Evolutionary conservation across 306 rosid species (phyloP), one percentile per base, ranked within the genome.

Genomic region (Cicer cuneatum): DNA sequence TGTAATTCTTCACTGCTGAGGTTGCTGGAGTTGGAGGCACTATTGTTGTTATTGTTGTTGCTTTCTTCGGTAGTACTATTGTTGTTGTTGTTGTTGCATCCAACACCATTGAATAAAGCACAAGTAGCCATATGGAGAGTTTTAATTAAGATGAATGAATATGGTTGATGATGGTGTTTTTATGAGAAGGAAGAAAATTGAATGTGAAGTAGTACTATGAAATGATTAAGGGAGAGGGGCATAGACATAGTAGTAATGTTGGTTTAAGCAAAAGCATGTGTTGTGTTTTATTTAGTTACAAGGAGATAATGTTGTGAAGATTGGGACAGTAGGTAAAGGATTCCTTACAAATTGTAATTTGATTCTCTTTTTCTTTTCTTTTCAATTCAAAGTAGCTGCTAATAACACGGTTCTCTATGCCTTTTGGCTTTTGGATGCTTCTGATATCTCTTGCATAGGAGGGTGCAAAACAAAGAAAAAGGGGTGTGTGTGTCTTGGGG

Each of bases 291-390:
- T 1, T 19, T 19, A 78, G 56, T 57, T 80, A 73, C 83, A 80
- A 80, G 72, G 85, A 93, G 96, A 93, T 84, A 93, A 87, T 83
- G 91, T 92, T 83, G 88, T 73, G 47, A 82, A 79, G 93, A 89
- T 83, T 88, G 88, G 74, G 95, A 90, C 98, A 90, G 88, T 69
- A 67, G 85, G 66, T 80, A 74, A 24, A 84, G 86, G 94, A 89
- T 87, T 90, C 92, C 58, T 0, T 45, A 42, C 58, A 56, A 47
- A 29, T 7, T 80, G 46, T 19, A 48, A 19, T 65, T 51, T 42
- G 8, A 10, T 41, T 72, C 15, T 77, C 68, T 19, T 19, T 19
- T 19, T 19, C 1, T 19, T 19, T 19, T 19, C 21, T n/a, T n/a
- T n/a, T n/a, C n/a, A n/a, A 19, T 0, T 19, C 1, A 1, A 19